phyloP scores from a whole-genome alignment of 1,139 yeast species.

The Suhomyces maxii region DNA sequence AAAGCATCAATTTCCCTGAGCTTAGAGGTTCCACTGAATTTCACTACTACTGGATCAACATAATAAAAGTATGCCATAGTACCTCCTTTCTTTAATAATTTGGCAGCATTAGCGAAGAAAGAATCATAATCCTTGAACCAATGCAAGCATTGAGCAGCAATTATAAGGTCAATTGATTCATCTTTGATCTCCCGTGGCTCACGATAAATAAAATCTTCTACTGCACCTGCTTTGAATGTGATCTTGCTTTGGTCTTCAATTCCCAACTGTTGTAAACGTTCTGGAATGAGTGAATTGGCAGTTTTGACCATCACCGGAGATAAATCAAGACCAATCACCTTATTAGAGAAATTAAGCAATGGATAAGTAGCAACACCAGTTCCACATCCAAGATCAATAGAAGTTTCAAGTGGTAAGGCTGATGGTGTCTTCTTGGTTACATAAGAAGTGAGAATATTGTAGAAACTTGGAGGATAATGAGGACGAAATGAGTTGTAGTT shows the following conservation, averaged over 20 bases:
- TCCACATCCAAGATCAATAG: constrained; percentile 44
- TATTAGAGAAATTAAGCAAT: constrained; percentile 29
- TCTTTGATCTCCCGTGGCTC: constrained; percentile 17
- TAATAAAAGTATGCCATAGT: constrained; percentile 47
- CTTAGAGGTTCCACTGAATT: constrained; percentile 23
- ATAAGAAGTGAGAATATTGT: constrained; percentile 23
- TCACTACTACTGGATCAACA: constrained; percentile 39
- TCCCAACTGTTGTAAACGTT: constrained; percentile 28
- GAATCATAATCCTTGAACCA: constrained; percentile 42
- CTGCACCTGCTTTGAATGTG: constrained; percentile 35
- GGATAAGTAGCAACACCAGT: constrained; percentile 45
- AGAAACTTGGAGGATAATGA: constrained; percentile 25
- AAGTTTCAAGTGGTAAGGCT: constrained; percentile 20
- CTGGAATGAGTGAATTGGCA: constrained; percentile 28
- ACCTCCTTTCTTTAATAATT: constrained; percentile 38
- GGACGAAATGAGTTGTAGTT: constrained; percentile 54
- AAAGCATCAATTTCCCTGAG: constrained; percentile 21
- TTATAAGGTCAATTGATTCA: constrained; percentile 34
- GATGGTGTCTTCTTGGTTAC: constrained; percentile 15
- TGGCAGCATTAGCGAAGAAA: constrained; percentile 31
- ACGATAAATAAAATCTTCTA: constrained; percentile 30
- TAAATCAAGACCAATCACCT: constrained; percentile 37
- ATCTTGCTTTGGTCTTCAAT: constrained; percentile 28
- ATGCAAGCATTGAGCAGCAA: constrained; percentile 49
- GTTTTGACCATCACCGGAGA: constrained; percentile 37